phyloP scores from a whole-genome alignment of 108 stramenopile genomes.

The Stephanodiscus minutulus region DNA sequence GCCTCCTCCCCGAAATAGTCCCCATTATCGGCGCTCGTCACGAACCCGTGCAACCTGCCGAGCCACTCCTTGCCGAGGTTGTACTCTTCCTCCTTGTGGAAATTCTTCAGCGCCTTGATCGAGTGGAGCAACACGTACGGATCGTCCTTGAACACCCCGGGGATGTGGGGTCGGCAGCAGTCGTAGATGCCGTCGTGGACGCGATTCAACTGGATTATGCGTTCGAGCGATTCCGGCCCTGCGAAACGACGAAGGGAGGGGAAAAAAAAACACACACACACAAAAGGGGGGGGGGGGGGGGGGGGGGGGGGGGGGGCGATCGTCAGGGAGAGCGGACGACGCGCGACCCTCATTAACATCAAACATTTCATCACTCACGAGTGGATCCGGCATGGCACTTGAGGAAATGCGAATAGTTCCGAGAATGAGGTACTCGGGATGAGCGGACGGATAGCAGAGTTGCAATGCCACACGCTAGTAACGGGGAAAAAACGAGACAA shows the following conservation, averaged over 20 bases:
- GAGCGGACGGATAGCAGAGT: background rate
- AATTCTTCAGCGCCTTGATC: conserved; percentile 45
- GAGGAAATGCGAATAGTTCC: background rate
- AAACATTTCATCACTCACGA: conserved; percentile 36
- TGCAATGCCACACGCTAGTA: background rate
- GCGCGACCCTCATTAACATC: background rate
- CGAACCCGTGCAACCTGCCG: conserved; percentile 29
- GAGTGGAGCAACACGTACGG: conserved; percentile 51
- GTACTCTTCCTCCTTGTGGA: conserved; percentile 26
- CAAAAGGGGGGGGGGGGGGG: background rate
- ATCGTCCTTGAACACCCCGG: conserved; percentile 39
- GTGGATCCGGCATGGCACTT: conserved; percentile 54
- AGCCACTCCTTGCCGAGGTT: conserved; percentile 40
- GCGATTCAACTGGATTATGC: conserved; percentile 33
- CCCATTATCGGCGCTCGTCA: conserved; percentile 27
- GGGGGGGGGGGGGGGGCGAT: too few species aligned
- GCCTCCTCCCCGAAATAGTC: conserved; percentile 23
- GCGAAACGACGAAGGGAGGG: background rate
- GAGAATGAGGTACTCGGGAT: background rate
- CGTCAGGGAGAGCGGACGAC: background rate
- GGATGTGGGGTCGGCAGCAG: conserved; percentile 11
- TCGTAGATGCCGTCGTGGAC: conserved; percentile 34
- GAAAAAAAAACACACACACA: conserved; percentile 1
- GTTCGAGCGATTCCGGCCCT: conserved; percentile 42
- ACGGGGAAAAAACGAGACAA: background rate